Percentiles rank a stretch among this genome's conserved stretches.
These are phyloP conservation scores for Leersia perrieri DNA, from an alignment of 176 grass and related monocot genomes.

Conservation along the genomic window DNA sequence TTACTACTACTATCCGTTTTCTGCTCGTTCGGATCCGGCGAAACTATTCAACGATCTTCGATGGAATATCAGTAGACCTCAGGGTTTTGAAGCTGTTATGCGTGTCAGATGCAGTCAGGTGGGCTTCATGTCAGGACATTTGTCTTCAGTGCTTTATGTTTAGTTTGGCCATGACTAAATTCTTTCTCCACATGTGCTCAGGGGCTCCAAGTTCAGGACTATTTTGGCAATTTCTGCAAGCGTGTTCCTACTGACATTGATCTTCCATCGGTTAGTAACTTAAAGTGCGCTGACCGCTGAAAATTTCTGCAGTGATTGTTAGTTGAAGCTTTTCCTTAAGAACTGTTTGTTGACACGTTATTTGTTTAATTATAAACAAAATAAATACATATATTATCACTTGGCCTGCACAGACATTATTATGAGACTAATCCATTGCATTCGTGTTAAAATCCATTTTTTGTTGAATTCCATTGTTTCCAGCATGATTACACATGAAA, in stretches of 20 bases:
- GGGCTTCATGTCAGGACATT: slow-evolving; percentile 31
- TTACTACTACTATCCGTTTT: slow-evolving; percentile 94
- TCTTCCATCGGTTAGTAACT: slow-evolving; percentile 63
- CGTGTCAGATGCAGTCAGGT: slow-evolving; percentile 85
- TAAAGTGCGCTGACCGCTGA: background rate
- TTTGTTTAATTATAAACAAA: background rate
- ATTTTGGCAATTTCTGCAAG: slow-evolving; percentile 84
- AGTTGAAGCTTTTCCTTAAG: background rate
- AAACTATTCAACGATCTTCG: slow-evolving; percentile 91
- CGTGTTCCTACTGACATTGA: slow-evolving; percentile 95
- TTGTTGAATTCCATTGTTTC: background rate
- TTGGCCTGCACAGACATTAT: background rate
- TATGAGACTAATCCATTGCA: background rate
- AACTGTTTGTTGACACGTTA: background rate
- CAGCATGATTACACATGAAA: background rate
- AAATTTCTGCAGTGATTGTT: background rate
- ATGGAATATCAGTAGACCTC: slow-evolving; percentile 94
- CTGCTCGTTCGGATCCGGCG: slow-evolving; percentile 76
- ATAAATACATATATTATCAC: background rate
- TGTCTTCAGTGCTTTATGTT: slow-evolving; percentile 7
- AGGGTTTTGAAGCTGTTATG: slow-evolving; percentile 93
- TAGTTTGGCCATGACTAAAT: slow-evolving; percentile 9
- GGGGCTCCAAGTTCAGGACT: slow-evolving; percentile 86
- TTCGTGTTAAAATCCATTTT: background rate
- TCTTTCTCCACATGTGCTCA: slow-evolving; percentile 28